phyloP scores from a whole-genome alignment of 1,284 basidiomycete species.

The Trichosporon faecale region DNA sequence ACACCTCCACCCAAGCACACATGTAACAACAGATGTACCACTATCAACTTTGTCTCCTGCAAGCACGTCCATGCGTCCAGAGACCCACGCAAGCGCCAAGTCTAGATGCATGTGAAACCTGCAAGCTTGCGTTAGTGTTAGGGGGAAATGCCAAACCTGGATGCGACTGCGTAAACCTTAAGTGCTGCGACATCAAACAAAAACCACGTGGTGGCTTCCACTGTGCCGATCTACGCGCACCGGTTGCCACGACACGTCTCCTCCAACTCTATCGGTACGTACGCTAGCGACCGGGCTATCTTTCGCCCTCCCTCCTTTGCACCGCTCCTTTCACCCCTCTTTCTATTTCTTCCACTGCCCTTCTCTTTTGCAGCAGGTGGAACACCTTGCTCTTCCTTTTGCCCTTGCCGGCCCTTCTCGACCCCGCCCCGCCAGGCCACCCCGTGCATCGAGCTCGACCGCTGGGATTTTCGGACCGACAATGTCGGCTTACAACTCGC shows the following conservation, averaged over 20 bases:
- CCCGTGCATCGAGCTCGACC: not conserved
- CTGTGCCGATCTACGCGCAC: conserved; percentile 8
- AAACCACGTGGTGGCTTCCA: not conserved
- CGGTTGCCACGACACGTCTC: conserved; percentile 8
- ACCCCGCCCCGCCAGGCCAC: not conserved
- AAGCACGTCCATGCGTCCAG: no score
- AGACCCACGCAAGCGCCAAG: not conserved
- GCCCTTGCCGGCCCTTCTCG: not conserved
- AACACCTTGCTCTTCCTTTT: not conserved
- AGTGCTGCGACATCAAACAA: not conserved
- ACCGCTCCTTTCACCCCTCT: not conserved
- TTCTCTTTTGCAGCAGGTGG: not conserved
- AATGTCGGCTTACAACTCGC: conserved; percentile 19
- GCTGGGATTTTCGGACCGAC: not conserved
- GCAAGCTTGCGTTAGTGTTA: not conserved
- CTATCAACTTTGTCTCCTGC: not conserved
- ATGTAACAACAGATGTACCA: conserved; percentile 7
- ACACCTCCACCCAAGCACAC: not conserved
- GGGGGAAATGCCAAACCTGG: not conserved
- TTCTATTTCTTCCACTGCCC: not conserved
- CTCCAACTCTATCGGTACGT: not conserved
- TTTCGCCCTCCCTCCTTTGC: not conserved
- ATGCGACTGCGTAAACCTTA: not conserved
- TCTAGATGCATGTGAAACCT: not conserved
- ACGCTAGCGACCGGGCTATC: not conserved